Evolutionary conservation across 768 basidiomycete genomes (phyloP).

Genomic region (Xerocomellus intermedius): DNA sequence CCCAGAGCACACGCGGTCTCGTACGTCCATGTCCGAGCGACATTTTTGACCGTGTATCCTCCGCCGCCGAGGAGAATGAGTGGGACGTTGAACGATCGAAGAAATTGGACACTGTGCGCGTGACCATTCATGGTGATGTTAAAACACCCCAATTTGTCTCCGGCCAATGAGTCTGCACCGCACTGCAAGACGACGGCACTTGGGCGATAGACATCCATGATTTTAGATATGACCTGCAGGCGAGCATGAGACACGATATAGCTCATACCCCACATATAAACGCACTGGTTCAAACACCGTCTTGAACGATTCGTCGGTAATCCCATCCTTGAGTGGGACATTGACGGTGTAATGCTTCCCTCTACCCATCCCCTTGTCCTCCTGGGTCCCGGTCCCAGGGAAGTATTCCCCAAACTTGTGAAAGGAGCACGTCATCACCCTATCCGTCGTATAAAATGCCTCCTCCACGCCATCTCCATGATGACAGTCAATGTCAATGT

Average conservation of each 20-base stretch:
- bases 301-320: conserved; percentile 84
- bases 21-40: conserved; percentile 92
- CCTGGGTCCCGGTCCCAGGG: conserved; percentile 77
- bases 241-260: background rate
- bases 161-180: conserved; percentile 92
- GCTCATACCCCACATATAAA: background rate
- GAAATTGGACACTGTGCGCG: conserved; percentile 84
- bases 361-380: conserved; percentile 79
- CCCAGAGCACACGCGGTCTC: conserved; percentile 97
- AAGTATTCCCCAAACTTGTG: conserved; percentile 92
- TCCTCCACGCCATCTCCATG: conserved; percentile 99
- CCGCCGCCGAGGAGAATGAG: conserved; percentile 93
- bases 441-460: conserved; percentile 95
- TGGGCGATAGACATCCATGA: conserved; percentile 86
- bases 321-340: conserved; percentile 91
- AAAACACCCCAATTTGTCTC: conserved; percentile 95
- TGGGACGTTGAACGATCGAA: conserved; percentile 80
- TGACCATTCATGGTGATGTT: conserved; percentile 96
- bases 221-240: conserved; percentile 71
- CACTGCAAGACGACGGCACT: conserved; percentile 90
- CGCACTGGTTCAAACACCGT: conserved; percentile 91
- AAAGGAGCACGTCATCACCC: conserved; percentile 96
- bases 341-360: conserved; percentile 91
- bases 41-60: conserved; percentile 97
- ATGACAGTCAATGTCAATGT: conserved; percentile 98